phyloP scores from a whole-genome alignment of 768 basidiomycete species.

The Rhodotorula kratochvilovae region DNA sequence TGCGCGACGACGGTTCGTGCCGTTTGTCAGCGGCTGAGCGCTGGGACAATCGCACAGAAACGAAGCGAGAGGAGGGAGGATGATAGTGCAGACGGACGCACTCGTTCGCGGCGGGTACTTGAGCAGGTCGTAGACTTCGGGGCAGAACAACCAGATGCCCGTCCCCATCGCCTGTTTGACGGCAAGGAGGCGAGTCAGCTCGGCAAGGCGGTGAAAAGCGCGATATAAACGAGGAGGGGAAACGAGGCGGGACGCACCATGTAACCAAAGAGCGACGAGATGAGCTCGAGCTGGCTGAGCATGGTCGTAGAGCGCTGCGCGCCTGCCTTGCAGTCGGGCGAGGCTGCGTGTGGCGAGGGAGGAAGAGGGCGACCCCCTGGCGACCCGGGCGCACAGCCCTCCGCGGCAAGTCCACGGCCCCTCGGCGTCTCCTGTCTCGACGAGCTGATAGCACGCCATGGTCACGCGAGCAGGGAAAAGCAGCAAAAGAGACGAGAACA shows the following conservation, averaged over 20 bases:
- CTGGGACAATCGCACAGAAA: too few species aligned
- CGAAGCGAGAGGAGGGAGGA: neutral
- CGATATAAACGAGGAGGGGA: too few species aligned
- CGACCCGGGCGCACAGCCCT: too few species aligned
- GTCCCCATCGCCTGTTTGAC: neutral
- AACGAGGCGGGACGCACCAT: neutral
- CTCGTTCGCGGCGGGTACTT: neutral
- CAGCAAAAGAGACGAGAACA: neutral
- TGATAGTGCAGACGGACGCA: neutral
- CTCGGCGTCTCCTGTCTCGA: neutral
- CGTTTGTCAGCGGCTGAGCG: neutral
- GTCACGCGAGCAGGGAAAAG: neutral
- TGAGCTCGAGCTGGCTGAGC: neutral
- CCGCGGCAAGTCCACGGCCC: neutral
- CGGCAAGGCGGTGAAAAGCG: neutral
- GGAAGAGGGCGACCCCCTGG: too few species aligned
- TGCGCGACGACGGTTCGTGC: too few species aligned
- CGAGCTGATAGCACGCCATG: neutral
- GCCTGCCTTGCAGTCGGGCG: neutral
- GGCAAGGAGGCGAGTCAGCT: too few species aligned
- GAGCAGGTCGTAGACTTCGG: neutral
- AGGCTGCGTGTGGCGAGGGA: neutral
- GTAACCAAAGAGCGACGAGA: neutral
- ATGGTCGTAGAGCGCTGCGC: neutral
- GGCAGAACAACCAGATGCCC: neutral